Percentiles rank a stretch among this genome's conserved stretches.
Evolutionary conservation across 1,284 basidiomycete species (phyloP).

Genomic region (Hypsizygus ulmarius): DNA sequence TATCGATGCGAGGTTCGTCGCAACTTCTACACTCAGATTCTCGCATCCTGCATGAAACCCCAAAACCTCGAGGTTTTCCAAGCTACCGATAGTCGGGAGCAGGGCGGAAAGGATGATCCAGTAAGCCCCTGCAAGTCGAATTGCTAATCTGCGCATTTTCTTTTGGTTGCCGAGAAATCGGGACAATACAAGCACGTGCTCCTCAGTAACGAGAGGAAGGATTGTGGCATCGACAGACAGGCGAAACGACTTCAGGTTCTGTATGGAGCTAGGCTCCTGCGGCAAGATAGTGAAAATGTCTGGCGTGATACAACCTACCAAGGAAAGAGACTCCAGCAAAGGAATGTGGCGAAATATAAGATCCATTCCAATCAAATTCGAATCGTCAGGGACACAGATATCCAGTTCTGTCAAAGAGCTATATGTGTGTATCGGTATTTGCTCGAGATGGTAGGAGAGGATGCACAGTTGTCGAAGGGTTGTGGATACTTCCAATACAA

Average conservation of each 20-base stretch:
- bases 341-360: slow-evolving; percentile 35
- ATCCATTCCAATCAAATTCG: slow-evolving; percentile 30
- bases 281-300: slow-evolving; percentile 28
- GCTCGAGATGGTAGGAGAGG: slow-evolving; percentile 27
- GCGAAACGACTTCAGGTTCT: slow-evolving; percentile 33
- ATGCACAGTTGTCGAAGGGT: slow-evolving; percentile 27
- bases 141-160: slow-evolving; percentile 26
- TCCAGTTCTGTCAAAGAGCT: slow-evolving; percentile 31
- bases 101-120: slow-evolving; percentile 19
- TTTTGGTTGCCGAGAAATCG: slow-evolving; percentile 25
- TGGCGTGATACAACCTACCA: slow-evolving; percentile 29
- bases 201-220: slow-evolving; percentile 15
- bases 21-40: slow-evolving; percentile 18
- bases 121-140: slow-evolving; percentile 27
- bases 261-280: slow-evolving; percentile 24
- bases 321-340: slow-evolving; percentile 30
- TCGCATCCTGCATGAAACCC: slow-evolving; percentile 33
- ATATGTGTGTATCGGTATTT: slow-evolving; percentile 33
- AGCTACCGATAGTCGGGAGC: slow-evolving; percentile 21
- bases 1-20: slow-evolving; percentile 20
- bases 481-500: slow-evolving; percentile 17
- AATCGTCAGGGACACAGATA: slow-evolving; percentile 24
- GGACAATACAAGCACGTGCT: slow-evolving; percentile 19
- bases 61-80: slow-evolving; percentile 29
- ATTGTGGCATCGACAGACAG: slow-evolving; percentile 26